Evolutionary conservation across 2,329 filamentous ascomycete genomes (phyloP).

Genomic region (Epicoccum nigrum): DNA sequence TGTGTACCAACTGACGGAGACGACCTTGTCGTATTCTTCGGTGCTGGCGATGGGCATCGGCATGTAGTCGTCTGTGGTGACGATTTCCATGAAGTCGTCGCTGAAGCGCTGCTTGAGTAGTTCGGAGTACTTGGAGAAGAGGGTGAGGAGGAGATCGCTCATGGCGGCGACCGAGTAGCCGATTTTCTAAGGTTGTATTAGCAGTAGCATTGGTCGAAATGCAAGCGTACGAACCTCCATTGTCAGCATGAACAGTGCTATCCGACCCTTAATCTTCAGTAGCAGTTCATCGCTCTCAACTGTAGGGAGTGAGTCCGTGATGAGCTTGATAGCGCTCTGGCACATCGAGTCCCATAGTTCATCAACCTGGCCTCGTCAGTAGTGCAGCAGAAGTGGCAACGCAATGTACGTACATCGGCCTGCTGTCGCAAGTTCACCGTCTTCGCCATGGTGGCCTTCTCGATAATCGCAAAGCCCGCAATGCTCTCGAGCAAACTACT

Average conservation of each 20-base stretch:
- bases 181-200: slow-evolving; percentile 70
- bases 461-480: slow-evolving; percentile 94
- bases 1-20: slow-evolving; percentile 94
- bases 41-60: slow-evolving; percentile 92
- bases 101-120: slow-evolving; percentile 90
- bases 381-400: no score
- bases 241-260: slow-evolving; percentile 94
- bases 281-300: slow-evolving; percentile 89
- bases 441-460: slow-evolving; percentile 89
- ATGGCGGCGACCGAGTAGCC: slow-evolving; percentile 82
- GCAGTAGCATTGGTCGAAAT: not conserved
- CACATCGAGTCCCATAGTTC: slow-evolving; percentile 99
- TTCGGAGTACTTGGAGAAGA: slow-evolving; percentile 94
- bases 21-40: slow-evolving; percentile 94
- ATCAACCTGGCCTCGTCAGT: slow-evolving; percentile 68
- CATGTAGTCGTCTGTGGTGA: slow-evolving; percentile 98
- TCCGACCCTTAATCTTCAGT: slow-evolving; percentile 91
- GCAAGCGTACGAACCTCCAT: slow-evolving; percentile 74
- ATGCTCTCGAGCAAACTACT: slow-evolving; percentile 92
- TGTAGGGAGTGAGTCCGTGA: slow-evolving; percentile 76
- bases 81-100: slow-evolving; percentile 91
- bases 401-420: slow-evolving; percentile 71
- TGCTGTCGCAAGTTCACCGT: slow-evolving; percentile 78
- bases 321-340: slow-evolving; percentile 80
- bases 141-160: slow-evolving; percentile 80